A percentile compares a stretch with the other conserved stretches of the same genome.
Evolutionary conservation across 805 yeast genomes (phyloP).

Genomic region (Saturnispora gosingensis): DNA sequence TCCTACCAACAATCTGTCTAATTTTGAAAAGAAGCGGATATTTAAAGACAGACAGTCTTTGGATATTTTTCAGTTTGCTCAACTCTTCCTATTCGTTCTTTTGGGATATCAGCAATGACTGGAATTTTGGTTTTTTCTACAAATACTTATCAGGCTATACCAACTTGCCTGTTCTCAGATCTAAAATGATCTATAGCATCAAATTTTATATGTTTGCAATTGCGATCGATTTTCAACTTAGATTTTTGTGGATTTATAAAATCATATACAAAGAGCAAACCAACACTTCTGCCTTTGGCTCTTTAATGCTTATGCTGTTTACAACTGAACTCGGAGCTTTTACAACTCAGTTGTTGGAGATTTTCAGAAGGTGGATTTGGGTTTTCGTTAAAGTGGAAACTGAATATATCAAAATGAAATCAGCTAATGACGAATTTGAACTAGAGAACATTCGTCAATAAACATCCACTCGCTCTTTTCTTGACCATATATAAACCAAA

Average conservation of each 20-base stretch:
- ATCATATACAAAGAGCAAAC: constrained; percentile 14
- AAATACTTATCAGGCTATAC: constrained; percentile 16
- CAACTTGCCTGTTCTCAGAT: constrained; percentile 21
- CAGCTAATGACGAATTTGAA: constrained; percentile 15
- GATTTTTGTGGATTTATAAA: constrained; percentile 73
- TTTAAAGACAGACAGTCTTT: constrained; percentile 26
- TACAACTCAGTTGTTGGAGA: constrained; percentile 61
- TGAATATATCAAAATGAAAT: constrained; percentile 39
- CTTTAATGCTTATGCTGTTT: constrained; percentile 20
- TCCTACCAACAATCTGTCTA: constrained; percentile 41
- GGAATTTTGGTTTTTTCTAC: constrained; percentile 60
- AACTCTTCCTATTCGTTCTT: constrained; percentile 71
- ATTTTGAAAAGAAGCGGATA: constrained; percentile 22
- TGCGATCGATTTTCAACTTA: constrained; percentile 47
- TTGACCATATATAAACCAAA: not conserved
- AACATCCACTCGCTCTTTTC: not conserved
- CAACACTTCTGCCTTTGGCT: constrained; percentile 8
- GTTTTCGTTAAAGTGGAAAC: constrained; percentile 74
- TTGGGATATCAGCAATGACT: constrained; percentile 89
- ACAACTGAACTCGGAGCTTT: constrained; percentile 54
- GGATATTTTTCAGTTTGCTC: constrained; percentile 39
- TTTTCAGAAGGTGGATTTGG: constrained; percentile 86
- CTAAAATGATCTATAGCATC: constrained; percentile 24
- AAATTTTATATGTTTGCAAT: constrained; percentile 49
- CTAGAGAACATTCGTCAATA: constrained; percentile 14